A percentile compares a stretch with the other conserved stretches of the same genome.
These are phyloP conservation scores for Cladosporium sp. DNA, from an alignment of 2,329 filamentous ascomycete species.

Conservation along the genomic window DNA sequence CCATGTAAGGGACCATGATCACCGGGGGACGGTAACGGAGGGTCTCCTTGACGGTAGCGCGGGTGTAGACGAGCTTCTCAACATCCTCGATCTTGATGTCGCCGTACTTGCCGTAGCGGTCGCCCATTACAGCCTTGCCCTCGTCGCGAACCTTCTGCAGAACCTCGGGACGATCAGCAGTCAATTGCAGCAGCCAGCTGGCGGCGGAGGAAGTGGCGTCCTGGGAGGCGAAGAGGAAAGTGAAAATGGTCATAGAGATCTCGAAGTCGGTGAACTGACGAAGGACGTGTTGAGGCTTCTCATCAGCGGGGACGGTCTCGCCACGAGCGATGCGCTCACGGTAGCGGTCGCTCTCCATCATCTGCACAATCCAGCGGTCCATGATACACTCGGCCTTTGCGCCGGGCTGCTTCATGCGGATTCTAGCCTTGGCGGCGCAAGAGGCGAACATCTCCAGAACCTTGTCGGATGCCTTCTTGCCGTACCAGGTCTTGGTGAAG, in stretches of 20 bases:
- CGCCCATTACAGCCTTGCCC: conserved; percentile 26
- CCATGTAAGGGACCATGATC: conserved; percentile 91
- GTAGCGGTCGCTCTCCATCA: conserved; percentile 80
- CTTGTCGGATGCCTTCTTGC: conserved; percentile 92
- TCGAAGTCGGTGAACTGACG: conserved; percentile 87
- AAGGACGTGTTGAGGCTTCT: conserved; percentile 78
- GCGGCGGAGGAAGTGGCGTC: conserved; percentile 91
- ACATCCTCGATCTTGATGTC: conserved; percentile 73
- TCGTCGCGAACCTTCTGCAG: conserved; percentile 88
- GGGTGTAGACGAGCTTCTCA: conserved; percentile 83
- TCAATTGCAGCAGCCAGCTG: conserved; percentile 93
- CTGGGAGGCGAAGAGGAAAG: conserved; percentile 94
- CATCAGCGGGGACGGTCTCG: conserved; percentile 58
- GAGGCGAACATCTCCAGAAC: conserved; percentile 83
- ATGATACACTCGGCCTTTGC: conserved; percentile 87
- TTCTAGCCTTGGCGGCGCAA: conserved; percentile 89
- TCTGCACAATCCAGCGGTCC: conserved; percentile 87
- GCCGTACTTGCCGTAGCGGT: conserved; percentile 12
- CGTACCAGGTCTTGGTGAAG: conserved; percentile 94
- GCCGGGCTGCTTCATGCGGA: conserved; percentile 69
- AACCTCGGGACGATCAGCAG: conserved; percentile 89
- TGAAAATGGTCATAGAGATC: conserved; percentile 89
- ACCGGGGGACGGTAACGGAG: conserved; percentile 93
- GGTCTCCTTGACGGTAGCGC: conserved; percentile 84
- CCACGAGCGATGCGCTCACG: conserved; percentile 72